These are phyloP conservation scores for Penicillium cosmopolitanum DNA, from an alignment of 495 filamentous ascomycete species.

Conservation along the genomic window DNA sequence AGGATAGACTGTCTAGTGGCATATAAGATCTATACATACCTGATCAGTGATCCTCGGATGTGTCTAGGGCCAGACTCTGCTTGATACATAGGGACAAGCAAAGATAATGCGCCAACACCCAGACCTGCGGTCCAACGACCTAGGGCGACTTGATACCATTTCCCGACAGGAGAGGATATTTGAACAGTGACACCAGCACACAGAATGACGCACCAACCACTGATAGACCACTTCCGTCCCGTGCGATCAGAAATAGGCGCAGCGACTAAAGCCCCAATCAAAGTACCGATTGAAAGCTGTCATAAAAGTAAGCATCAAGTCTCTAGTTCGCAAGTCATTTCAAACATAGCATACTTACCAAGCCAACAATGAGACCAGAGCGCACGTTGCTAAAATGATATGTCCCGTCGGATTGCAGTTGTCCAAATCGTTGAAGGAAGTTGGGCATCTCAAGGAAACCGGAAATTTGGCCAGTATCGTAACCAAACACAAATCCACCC, in stretches of 20 bases:
- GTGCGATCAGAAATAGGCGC: slow-evolving; percentile 56
- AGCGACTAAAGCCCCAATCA: slow-evolving; percentile 66
- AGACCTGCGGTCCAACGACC: slow-evolving; percentile 62
- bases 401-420: slow-evolving; percentile 19
- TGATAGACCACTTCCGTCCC: slow-evolving; percentile 57
- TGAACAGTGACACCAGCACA: slow-evolving; percentile 68
- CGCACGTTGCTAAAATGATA: slow-evolving; percentile 51
- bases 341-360: slow-evolving; percentile 25
- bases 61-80: slow-evolving; percentile 66
- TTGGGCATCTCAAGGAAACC: slow-evolving; percentile 61
- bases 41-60: slow-evolving; percentile 66
- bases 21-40: slow-evolving; percentile 33
- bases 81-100: slow-evolving; percentile 74
- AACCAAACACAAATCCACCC: slow-evolving; percentile 63
- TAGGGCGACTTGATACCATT: slow-evolving; percentile 56
- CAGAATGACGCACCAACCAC: slow-evolving; percentile 58
- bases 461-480: slow-evolving; percentile 49
- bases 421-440: slow-evolving; percentile 46
- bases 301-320: not conserved
- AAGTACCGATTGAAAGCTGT: slow-evolving; percentile 63
- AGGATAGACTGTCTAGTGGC: not conserved
- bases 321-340: not conserved
- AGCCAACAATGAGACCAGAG: slow-evolving; percentile 52
- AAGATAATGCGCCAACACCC: slow-evolving; percentile 68
- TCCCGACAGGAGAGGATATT: slow-evolving; percentile 54